Evolutionary conservation across 2,329 filamentous ascomycete species (phyloP), one percentile per base, ranked within the genome.

Genomic region (Fusarium heterosporum): DNA sequence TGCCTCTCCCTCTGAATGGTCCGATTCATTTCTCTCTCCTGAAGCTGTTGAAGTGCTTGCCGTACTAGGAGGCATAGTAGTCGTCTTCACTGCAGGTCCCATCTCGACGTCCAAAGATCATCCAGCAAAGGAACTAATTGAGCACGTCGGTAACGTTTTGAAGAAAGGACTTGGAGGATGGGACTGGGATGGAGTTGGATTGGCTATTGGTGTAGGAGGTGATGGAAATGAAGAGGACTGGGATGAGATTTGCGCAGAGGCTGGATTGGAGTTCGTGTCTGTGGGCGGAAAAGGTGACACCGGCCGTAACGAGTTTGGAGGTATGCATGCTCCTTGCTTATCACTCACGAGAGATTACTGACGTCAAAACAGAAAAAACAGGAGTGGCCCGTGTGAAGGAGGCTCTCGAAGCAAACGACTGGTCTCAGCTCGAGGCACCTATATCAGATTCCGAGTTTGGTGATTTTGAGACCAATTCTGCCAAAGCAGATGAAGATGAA

Each of bases 341-440:
- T 46, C 8, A 22, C 10, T 42, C 39, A 38, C 10, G 28, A 29
- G 39, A 36, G 26, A 19, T 29, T 5, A 17, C 73, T 78, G 29
- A 77, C 56, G 39, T 6, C 13, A 28, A 4, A 14, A 2, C 59
- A 87, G 88, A 90, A 75, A 85, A 84, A 60, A 83, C 81, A 30
- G 88, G 88, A 16, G 81, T 90, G 36, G 79, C 84, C 1, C 82
- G 89, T 11, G 81, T 87, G 4, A 79, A 81, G 10, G 88, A 91
- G 72, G 89, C 88, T 0, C 76, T 91, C 14, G 84, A 90, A 71
- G 81, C 87, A 16, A 91, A 90, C 72, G 88, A 90, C 75, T 91
- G 89, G 89, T 81, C 79, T 3, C 76, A 78, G 51, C 66, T 66
- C 12, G 70, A 68, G 10, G 68, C 46, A 8, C 74, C 66, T 16